Evolutionary conservation across 2,329 filamentous ascomycete species (phyloP).

Genomic region (Fusarium piperis): DNA sequence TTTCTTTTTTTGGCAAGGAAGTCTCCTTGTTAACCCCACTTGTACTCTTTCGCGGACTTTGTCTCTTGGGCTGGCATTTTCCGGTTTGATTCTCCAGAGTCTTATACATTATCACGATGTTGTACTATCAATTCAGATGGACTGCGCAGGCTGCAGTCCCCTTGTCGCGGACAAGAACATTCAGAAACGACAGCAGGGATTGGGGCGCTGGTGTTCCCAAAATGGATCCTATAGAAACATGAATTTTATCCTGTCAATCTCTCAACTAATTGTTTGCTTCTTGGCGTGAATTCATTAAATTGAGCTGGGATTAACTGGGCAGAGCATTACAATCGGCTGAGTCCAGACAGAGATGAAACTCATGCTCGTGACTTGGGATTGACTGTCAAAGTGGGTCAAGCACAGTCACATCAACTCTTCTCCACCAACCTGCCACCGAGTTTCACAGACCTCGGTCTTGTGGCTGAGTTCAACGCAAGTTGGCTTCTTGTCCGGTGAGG

Average conservation of each 20-base stretch:
- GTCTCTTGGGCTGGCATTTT: background rate
- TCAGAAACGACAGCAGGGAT: conserved; percentile 10
- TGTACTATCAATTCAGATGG: conserved; percentile 32
- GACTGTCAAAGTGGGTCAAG: conserved; percentile 16
- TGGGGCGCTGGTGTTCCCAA: conserved; percentile 33
- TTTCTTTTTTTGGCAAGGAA: conserved; percentile 17
- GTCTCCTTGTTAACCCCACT: conserved; percentile 1
- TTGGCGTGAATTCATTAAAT: background rate
- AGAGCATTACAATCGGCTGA: background rate
- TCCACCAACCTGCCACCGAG: background rate
- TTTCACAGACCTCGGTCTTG: background rate
- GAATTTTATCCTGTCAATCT: conserved; percentile 12
- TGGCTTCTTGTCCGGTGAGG: background rate
- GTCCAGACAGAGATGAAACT: conserved; percentile 8
- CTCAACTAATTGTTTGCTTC: background rate
- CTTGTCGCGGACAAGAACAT: conserved; percentile 17
- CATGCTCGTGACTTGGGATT: conserved; percentile 9
- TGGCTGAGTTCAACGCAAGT: background rate
- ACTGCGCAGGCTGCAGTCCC: conserved; percentile 31
- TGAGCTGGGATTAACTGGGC: background rate
- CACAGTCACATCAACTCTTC: conserved; percentile 9
- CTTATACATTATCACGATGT: conserved; percentile 9
- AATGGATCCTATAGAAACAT: conserved; percentile 31
- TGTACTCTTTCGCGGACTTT: conserved; percentile 9
- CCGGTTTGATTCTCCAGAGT: background rate